Evolutionary conservation across 257 asterid species (phyloP), one percentile per base, ranked within the genome.

Genomic region (Avicennia marina): DNA sequence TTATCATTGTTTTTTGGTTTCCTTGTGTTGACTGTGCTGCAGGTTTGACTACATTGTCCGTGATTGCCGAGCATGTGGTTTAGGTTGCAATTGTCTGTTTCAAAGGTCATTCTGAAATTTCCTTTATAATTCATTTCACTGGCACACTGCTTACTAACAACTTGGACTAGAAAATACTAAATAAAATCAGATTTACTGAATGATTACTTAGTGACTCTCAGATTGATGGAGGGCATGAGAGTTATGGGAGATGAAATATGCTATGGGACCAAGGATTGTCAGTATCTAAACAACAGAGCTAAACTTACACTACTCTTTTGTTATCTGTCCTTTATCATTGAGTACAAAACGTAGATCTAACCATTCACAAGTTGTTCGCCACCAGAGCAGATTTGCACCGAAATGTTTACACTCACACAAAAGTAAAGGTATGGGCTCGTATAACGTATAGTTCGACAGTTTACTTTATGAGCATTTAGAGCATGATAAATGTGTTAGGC

Each of bases 11-110:
- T 18, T 9, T 1, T 48, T 22, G 59, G 16, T 2, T 61, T 18
- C 32, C 47, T 29, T 29, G 46, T 54, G 34, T 29, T 18, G 22
- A 13, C 8, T 50, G 20, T 26, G 17, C 73, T 75, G 65, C 74
- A 91, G 96, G 85, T 91, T 91, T 73, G 98, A 91, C 72, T 91
- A 91, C 78, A 80, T 88, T 60, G 75, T 65, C 65, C 95, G 96
- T 1, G 98, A 91, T 49, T 71, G 79, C 60, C 86, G 98, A 47
- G 98, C 98, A 31, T 88, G 98, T 73, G 98, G 82, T 46, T 74
- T 91, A 66, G 98, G 98, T 27, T 81, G 96, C 85, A 85, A 67
- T 56, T 91, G 88, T 73, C 94, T 85, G 74, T 91, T 81, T 65
- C 72, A 71, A 68, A 88, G 96, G 97, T 89, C 59, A 54, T 36